Evolutionary conservation across 352 stramenopile species (phyloP).

Genomic region (Globisporangium heterothallicum): DNA sequence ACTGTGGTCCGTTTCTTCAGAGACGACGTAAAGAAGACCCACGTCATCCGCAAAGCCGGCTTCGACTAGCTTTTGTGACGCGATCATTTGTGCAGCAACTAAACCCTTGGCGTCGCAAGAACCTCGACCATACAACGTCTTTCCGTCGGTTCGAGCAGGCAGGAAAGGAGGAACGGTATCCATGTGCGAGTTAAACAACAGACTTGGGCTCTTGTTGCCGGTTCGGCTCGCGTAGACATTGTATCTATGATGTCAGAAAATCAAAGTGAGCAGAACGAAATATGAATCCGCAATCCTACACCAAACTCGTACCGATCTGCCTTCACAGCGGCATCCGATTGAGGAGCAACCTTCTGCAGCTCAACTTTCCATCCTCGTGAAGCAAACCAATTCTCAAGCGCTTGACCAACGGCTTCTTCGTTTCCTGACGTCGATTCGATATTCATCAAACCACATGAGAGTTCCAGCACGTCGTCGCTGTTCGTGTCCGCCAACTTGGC

Average conservation of each 20-base stretch:
- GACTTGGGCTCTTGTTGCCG: conserved; percentile 40
- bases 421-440: conserved; percentile 64
- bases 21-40: conserved; percentile 80
- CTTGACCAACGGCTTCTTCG: conserved; percentile 63
- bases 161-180: conserved; percentile 77
- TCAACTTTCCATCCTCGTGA: conserved; percentile 66
- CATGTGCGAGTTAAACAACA: conserved; percentile 87
- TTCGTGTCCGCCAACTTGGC: conserved; percentile 43
- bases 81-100: conserved; percentile 78
- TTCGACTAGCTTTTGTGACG: conserved; percentile 59
- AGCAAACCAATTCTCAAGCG: conserved; percentile 61
- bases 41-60: conserved; percentile 55
- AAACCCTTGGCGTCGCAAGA: conserved; percentile 83
- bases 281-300: no score
- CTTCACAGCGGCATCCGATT: conserved; percentile 53
- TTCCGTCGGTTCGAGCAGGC: conserved; percentile 52
- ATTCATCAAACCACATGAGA: conserved; percentile 66
- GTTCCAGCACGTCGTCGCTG: conserved; percentile 58
- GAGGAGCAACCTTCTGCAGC: conserved; percentile 62
- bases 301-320: conserved; percentile 32
- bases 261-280: no score
- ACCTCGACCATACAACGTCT: conserved; percentile 70
- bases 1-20: conserved; percentile 85
- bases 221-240: conserved; percentile 72
- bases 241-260: conserved; percentile 24